Evolutionary conservation across 345 rosid genomes (phyloP), one percentile per base, ranked within the genome.

Genomic region (Aegle marmelos): DNA sequence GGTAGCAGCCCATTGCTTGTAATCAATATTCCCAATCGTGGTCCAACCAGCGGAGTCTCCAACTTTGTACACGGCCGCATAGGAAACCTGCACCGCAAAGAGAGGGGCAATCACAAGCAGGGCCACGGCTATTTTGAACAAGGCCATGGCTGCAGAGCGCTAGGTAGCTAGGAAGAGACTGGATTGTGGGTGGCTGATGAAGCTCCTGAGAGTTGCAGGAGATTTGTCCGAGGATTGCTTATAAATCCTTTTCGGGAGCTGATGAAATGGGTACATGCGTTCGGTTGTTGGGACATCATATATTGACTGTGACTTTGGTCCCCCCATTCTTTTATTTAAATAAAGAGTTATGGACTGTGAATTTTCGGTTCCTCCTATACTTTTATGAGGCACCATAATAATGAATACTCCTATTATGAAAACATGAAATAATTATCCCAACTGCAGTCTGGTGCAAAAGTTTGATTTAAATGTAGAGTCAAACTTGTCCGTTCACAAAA

Each of bases 11-110:
- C 99, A 95, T 54, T 76, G 85, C 87, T 95, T 92, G 90, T 93
- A 95, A 73, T 95, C 88, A 22, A 93, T 67, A 76, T 89, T 92
- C 37, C 96, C 99, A 70, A 90, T 90, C 84, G 93, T 88, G 71
- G 98, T 95, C 99, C 98, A 95, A 50, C 99, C 99, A 50, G 91
- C 94, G 34, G 94, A 76, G 81, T 90, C 96, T 14, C 99, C 97
- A 25, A 95, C 98, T 87, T 90, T 95, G 87, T 93, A 83, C 60
- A 87, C 84, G 0, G 87, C 89, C 56, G 89, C 94, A 68, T 82
- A 58, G 72, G 85, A 81, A 73, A 77, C 79, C 76, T 78, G 76
- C 75, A 74, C 57, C 77, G 68, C 28, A 65, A 75, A 69, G 73
- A 75, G 33, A 68, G 68, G 41, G 22, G 67, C 79, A 67, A 76